Base-by-base conservation (phyloP, 2,329 filamentous ascomycete species). In the Ceratocystis eucalypticola region DNA sequence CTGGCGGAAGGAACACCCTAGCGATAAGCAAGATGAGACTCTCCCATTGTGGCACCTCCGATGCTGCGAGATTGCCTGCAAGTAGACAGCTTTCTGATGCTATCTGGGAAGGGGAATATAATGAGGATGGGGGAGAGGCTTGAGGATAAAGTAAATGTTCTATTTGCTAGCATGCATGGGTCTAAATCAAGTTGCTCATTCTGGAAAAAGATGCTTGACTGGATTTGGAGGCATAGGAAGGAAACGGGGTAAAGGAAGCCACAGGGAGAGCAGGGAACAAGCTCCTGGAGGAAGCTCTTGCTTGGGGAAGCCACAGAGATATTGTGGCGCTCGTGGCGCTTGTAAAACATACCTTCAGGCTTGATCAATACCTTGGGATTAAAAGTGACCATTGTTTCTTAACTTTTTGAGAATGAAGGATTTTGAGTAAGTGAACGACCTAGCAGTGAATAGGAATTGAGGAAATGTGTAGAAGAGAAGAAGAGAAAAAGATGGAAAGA, bases 261-360 rank as follows among this genome's bases (percentile, higher is more conserved):
- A 4, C 12, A 12, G 10, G 12, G 48, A 53, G 7, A 25, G 22
- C 22, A 33, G 53, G 25, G 53, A 30, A 7, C 53, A 57, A n/a
- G 17, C n/a, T 53, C n/a, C 12, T 8, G n/a, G 48, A 4, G n/a
- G 48, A 12, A 12, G n/a, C 22, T 25, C 22, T n/a, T 53, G 48
- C n/a, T 53, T 17, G 25, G 20, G 48, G 6, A 5, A 33, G 28
- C 53, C 53, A 57, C 53, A 30, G 7, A 53, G 2, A 30, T 6
- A 57, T 1, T 57, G 53, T 57, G 53, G 53, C 53, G 20, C 53
- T 1, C 7, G 53, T 57, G 53, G 53, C 25, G 53, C 53, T 57
- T 57, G 53, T 57, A 28, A 25, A 57, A 57, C 53, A 17, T 57
- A 55, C 53, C 53, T 57, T 57, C 53, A n/a, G 22, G 53, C 25